Evolutionary conservation across 495 filamentous ascomycete species (phyloP).

Genomic region (Symbiotaphrina buchneri): DNA sequence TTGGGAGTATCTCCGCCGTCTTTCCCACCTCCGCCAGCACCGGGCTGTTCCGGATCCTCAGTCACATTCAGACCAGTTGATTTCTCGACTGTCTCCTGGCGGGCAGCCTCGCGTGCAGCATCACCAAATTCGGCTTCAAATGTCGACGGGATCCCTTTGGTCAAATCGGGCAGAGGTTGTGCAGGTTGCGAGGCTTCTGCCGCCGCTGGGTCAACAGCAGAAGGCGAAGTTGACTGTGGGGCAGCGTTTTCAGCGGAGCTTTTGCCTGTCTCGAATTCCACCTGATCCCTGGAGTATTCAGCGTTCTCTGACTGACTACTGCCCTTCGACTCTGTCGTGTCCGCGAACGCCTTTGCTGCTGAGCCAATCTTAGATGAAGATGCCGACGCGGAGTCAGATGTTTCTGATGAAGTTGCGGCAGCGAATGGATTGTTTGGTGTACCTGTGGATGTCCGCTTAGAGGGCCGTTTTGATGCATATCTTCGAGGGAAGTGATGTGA

Average conservation of each 20-base stretch:
- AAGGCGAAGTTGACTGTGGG: conserved; percentile 6
- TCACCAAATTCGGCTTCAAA: conserved; percentile 35
- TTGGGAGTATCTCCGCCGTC: conserved; percentile 42
- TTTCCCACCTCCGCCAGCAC: conserved; percentile 22
- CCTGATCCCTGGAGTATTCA: conserved; percentile 9
- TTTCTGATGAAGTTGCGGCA: too few relatives aligned
- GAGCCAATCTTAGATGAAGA: too few relatives aligned
- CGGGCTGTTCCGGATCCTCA: conserved; percentile 28
- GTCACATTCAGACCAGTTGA: conserved; percentile 32
- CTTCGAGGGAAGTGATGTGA: too few relatives aligned
- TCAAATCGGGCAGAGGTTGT: conserved; percentile 61
- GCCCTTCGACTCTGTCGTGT: not conserved
- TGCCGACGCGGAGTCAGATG: too few relatives aligned
- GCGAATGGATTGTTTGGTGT: too few relatives aligned
- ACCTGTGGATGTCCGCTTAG: too few relatives aligned
- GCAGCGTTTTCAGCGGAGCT: conserved; percentile 16
- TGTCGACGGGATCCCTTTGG: conserved; percentile 78
- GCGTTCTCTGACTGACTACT: not conserved
- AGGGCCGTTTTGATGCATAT: too few relatives aligned
- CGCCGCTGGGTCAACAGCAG: conserved; percentile 2
- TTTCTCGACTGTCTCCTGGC: conserved; percentile 1
- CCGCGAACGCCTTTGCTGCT: not conserved
- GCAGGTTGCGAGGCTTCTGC: conserved; percentile 17
- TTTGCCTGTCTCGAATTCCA: conserved; percentile 20
- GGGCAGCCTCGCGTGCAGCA: conserved; percentile 2